A percentile compares a stretch with the other conserved stretches of the same genome.
phyloP scores from a whole-genome alignment of 1,284 basidiomycete species.

The Trametes sp. region DNA sequence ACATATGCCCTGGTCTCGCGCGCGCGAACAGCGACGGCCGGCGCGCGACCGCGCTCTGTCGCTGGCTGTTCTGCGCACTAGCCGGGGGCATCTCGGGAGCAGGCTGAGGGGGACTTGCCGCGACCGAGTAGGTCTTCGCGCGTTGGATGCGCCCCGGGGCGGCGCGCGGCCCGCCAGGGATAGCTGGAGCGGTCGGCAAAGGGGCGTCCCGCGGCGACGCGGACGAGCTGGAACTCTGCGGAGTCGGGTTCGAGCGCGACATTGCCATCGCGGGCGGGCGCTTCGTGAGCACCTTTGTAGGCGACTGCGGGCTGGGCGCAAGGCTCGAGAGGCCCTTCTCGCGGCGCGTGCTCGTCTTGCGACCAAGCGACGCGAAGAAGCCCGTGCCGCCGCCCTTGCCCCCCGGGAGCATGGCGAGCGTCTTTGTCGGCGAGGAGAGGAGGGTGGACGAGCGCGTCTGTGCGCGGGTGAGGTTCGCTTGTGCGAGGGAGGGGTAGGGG shows the following conservation, averaged over 20 bases:
- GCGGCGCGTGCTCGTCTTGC: constrained; percentile 67
- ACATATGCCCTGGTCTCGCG: constrained; percentile 32
- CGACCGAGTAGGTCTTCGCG: constrained; percentile 68
- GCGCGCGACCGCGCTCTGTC: constrained; percentile 52
- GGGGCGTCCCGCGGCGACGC: constrained; percentile 43
- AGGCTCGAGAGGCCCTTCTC: constrained; percentile 37
- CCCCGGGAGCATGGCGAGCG: constrained; percentile 42
- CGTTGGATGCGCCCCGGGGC: constrained; percentile 67
- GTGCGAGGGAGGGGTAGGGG: constrained; percentile 75
- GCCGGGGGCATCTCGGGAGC: constrained; percentile 21
- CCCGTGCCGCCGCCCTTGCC: constrained; percentile 53
- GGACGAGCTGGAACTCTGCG: constrained; percentile 32
- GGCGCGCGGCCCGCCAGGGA: constrained; percentile 81
- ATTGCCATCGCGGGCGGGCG: constrained; percentile 43
- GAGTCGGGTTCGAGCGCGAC: constrained; percentile 38
- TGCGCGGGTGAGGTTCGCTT: constrained; percentile 34
- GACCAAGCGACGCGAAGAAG: constrained; percentile 79
- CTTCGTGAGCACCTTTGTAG: constrained; percentile 51
- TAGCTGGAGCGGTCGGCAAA: constrained; percentile 53
- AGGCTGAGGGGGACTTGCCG: constrained; percentile 43
- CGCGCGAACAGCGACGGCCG: constrained; percentile 59
- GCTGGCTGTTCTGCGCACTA: constrained; percentile 39
- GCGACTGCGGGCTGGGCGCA: constrained; percentile 40
- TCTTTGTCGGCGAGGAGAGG: constrained; percentile 42
- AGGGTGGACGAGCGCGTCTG: constrained; percentile 39